phyloP scores from a whole-genome alignment of 352 stramenopile genomes.

The Thalassiosira ordinaria region DNA sequence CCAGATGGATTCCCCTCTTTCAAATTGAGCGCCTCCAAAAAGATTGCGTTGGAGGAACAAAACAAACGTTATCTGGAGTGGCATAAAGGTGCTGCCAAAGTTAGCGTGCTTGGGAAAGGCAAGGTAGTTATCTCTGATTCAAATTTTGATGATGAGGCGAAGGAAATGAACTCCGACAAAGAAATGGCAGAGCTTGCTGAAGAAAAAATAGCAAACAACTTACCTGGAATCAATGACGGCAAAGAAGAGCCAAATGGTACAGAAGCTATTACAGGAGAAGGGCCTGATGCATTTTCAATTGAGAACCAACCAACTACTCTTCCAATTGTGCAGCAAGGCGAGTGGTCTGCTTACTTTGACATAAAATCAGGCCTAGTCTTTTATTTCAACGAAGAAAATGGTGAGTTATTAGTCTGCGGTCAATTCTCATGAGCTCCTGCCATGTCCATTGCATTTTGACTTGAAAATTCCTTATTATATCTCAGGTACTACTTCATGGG shows the following conservation, averaged over 20 bases:
- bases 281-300: too few species aligned
- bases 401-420: too few species aligned
- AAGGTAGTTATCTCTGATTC: conserved; percentile 9
- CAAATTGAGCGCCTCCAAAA: conserved; percentile 37
- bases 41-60: conserved; percentile 24
- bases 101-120: background rate
- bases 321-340: conserved; percentile 35
- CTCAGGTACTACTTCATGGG: conserved; percentile 45
- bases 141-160: background rate
- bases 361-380: conserved; percentile 44
- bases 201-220: too few species aligned
- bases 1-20: conserved; percentile 38
- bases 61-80: conserved; percentile 38
- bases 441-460: too few species aligned
- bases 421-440: too few species aligned
- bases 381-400: conserved; percentile 35
- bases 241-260: too few species aligned
- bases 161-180: background rate
- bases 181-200: background rate
- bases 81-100: conserved; percentile 6
- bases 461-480: too few species aligned
- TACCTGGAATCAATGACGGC: too few species aligned
- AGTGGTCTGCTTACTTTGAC: conserved; percentile 51
- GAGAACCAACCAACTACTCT: conserved; percentile 15
- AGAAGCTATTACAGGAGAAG: too few species aligned